Evolutionary conservation across 768 basidiomycete genomes (phyloP).

Genomic region (Tulasnella sp.): DNA sequence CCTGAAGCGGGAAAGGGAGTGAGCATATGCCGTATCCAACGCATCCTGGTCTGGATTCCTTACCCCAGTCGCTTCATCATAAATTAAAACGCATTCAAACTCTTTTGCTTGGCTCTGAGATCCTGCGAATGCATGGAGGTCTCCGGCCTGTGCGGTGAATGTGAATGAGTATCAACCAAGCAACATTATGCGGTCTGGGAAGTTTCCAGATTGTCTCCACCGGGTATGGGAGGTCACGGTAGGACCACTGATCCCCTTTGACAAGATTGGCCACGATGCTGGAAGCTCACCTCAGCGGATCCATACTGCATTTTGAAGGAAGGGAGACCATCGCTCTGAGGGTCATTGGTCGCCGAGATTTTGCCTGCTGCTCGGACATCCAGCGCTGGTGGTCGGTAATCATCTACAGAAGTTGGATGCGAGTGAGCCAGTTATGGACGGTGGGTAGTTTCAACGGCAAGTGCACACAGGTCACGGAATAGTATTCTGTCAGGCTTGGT

Average conservation of each 20-base stretch:
- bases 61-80: slow-evolving; percentile 66
- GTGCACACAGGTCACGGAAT: neutral
- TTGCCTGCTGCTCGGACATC: slow-evolving; percentile 58
- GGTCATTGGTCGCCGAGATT: slow-evolving; percentile 37
- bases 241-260: neutral
- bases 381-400: slow-evolving; percentile 66
- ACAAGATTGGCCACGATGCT: neutral
- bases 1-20: slow-evolving; percentile 35
- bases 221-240: slow-evolving; percentile 20
- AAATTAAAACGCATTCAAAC: slow-evolving; percentile 69
- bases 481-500: neutral
- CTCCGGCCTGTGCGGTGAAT: slow-evolving; percentile 24
- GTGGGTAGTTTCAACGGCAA: neutral
- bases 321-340: slow-evolving; percentile 40
- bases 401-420: slow-evolving; percentile 40
- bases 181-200: neutral
- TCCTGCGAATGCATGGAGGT: slow-evolving; percentile 52
- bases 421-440: neutral
- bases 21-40: neutral
- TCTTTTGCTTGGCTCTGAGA: slow-evolving; percentile 50
- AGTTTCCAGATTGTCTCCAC: neutral
- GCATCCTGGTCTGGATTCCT: slow-evolving; percentile 27
- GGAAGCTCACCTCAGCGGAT: slow-evolving; percentile 50
- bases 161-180: neutral
- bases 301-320: slow-evolving; percentile 57